Evolutionary conservation across 495 filamentous ascomycete genomes (phyloP), one percentile per base, ranked within the genome.

Genomic region (Lophiostoma macrostomum): DNA sequence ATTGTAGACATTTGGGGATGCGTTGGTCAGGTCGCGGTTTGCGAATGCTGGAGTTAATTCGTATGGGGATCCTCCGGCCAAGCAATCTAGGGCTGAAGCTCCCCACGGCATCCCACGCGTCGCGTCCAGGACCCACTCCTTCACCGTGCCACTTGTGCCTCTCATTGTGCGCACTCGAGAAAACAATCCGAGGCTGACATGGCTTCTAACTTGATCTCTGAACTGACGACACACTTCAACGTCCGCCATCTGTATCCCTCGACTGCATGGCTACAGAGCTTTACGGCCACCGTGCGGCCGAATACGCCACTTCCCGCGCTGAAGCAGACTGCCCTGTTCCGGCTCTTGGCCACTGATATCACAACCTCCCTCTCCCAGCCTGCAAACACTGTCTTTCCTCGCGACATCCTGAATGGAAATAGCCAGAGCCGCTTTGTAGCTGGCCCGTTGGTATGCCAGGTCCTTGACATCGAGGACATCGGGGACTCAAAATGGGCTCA

Each of bases 401-500:
- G 71, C 10, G 71, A 83, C 37, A 67, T 84, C 10, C 69, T 70
- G 47, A 71, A 80, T 53, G 72, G 74, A 0, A 67, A 70, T 2
- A 63, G 79, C 3, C 74, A 76, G 53, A 78, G 88, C 49, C 67
- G 74, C 12, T 68, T 67, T 0, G 69, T 95, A 0, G 30, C 69
- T 0, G 75, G 74, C 0, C 75, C 88, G 16, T 74, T 91, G 5
- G 75, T 82, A 0, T 83, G 93, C 5, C 93, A 98, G 66, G 80
- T 96, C 0, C 68, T 95, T 0, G 88, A 88, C 38, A 77, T 96
- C 14, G 86, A 91, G 61, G 90, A 96, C 62, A 74, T 97, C 32
- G 77, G 82, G 12, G 77, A 76, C 12, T 87, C 84, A 60, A 75
- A 84, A 18, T 91, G 90, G 86, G 83, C 85, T 60, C 87, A 95